phyloP scores from a whole-genome alignment of 2,329 filamentous ascomycete species.

The Exophiala spinifera region DNA sequence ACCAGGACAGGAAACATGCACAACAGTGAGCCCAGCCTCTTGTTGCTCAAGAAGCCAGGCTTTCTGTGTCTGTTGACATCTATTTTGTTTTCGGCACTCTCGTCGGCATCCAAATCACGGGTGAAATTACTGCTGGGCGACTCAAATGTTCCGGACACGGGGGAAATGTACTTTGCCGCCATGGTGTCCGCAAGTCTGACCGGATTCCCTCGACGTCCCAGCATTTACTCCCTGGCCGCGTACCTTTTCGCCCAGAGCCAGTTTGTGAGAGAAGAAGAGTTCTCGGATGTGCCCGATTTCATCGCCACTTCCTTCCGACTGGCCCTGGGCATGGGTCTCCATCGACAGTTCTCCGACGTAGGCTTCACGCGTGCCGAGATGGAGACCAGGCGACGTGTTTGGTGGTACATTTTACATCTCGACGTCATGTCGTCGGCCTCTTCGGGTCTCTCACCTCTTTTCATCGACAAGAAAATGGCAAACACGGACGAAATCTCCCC shows the following conservation, averaged over 20 bases:
- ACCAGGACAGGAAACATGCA: conserved; percentile 9
- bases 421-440: conserved; percentile 26
- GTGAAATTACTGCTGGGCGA: conserved; percentile 10
- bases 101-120: conserved; percentile 11
- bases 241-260: conserved; percentile 26
- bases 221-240: conserved; percentile 21
- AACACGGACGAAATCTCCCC: conserved; percentile 20
- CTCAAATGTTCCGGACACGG: not conserved
- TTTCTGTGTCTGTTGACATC: conserved; percentile 22
- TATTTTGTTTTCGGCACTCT: conserved; percentile 20
- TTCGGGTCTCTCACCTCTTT: conserved; percentile 24
- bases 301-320: conserved; percentile 24
- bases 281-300: conserved; percentile 24
- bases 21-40: conserved; percentile 9
- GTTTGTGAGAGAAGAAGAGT: conserved; percentile 27
- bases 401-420: conserved; percentile 27
- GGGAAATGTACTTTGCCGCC: conserved; percentile 24
- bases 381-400: conserved; percentile 24
- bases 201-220: conserved; percentile 25
- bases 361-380: conserved; percentile 17
- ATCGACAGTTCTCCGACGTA: conserved; percentile 17
- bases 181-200: conserved; percentile 19
- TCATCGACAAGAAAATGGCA: conserved; percentile 26
- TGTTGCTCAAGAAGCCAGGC: conserved; percentile 23
- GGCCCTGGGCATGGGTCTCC: conserved; percentile 26